Percentiles rank a stretch among this genome's conserved stretches.
These are phyloP conservation scores for Teunomyces lycoperdinae DNA, from an alignment of 805 yeast genomes.

Conservation along the genomic window DNA sequence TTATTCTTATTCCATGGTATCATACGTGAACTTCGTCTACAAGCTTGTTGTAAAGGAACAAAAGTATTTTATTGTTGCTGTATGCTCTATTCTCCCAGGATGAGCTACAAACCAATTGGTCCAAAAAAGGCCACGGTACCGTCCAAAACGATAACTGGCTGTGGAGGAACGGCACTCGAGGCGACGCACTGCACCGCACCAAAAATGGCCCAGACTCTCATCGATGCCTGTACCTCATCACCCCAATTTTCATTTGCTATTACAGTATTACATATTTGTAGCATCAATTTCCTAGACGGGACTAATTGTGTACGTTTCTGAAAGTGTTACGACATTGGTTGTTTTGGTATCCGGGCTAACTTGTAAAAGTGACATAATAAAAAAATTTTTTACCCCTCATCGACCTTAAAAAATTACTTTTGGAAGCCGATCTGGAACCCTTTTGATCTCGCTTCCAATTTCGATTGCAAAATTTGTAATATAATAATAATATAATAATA, in stretches of 20 bases:
- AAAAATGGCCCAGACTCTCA: neutral
- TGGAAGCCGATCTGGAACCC: neutral
- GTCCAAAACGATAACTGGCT: neutral
- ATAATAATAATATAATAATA: neutral
- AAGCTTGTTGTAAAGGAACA: too few relatives aligned
- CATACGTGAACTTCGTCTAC: neutral
- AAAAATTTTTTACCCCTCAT: neutral
- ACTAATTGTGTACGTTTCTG: neutral
- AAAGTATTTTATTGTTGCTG: neutral
- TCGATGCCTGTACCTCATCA: neutral
- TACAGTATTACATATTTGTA: neutral
- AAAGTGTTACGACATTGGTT: neutral
- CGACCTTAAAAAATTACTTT: neutral
- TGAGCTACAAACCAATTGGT: neutral
- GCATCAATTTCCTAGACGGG: neutral
- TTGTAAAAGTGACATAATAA: neutral
- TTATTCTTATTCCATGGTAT: neutral
- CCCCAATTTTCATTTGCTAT: neutral
- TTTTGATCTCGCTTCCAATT: neutral
- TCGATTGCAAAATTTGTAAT: neutral
- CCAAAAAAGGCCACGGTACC: neutral
- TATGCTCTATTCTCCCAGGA: neutral
- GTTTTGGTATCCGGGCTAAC: neutral
- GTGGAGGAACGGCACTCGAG: neutral
- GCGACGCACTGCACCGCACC: neutral